A percentile compares a stretch with the other conserved stretches of the same genome.
Evolutionary conservation across 2,329 filamentous ascomycete genomes (phyloP).

Genomic region (Teratosphaeria destructans): DNA sequence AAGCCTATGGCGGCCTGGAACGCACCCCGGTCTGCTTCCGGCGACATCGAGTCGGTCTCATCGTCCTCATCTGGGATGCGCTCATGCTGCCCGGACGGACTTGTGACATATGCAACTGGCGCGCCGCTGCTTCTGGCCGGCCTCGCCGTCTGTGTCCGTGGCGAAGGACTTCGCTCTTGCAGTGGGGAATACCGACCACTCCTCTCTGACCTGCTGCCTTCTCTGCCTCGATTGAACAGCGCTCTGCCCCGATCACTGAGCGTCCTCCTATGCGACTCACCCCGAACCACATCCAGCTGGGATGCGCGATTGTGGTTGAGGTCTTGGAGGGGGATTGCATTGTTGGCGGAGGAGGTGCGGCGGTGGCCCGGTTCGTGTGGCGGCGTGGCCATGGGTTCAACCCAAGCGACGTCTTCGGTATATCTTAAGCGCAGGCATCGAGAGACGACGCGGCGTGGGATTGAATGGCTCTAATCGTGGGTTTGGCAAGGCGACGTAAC

Average conservation of each 20-base stretch:
- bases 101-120: conserved; percentile 27
- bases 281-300: conserved; percentile 19
- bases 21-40: conserved; percentile 34
- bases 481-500: background rate
- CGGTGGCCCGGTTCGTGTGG: background rate
- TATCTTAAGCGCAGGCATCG: background rate
- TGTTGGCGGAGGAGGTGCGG: conserved; percentile 8
- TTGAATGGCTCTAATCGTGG: background rate
- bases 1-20: conserved; percentile 42
- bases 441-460: background rate
- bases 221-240: conserved; percentile 28
- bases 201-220: conserved; percentile 21
- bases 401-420: background rate
- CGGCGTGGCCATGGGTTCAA: background rate
- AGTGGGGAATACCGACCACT: conserved; percentile 40
- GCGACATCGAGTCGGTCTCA: conserved; percentile 29
- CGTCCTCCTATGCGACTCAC: conserved; percentile 31
- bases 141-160: background rate
- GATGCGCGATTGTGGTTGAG: conserved; percentile 23
- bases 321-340: conserved; percentile 56
- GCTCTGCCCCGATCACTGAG: conserved; percentile 40
- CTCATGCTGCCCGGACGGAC: conserved; percentile 24
- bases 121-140: conserved; percentile 7
- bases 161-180: conserved; percentile 18
- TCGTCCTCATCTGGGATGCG: conserved; percentile 26